Evolutionary conservation across 805 yeast genomes (phyloP).

Genomic region (Metschnikowia vanudenii): DNA sequence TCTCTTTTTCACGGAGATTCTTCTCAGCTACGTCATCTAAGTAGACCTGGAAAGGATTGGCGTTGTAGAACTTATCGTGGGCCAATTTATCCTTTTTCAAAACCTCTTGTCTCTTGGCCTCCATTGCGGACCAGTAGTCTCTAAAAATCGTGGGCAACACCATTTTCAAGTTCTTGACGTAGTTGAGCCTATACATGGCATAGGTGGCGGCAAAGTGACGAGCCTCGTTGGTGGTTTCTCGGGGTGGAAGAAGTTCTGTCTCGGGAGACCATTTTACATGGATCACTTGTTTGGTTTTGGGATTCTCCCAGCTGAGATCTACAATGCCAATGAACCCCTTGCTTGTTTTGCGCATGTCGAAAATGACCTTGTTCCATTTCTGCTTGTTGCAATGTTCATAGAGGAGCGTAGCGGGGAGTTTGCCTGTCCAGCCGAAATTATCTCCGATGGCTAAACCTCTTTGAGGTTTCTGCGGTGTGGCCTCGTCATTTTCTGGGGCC

Average conservation of each 20-base stretch:
- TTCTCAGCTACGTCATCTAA: conserved; percentile 53
- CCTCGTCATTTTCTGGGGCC: conserved; percentile 6
- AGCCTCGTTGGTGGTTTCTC: conserved; percentile 84
- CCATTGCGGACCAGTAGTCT: conserved; percentile 73
- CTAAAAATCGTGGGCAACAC: conserved; percentile 82
- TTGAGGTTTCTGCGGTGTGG: conserved; percentile 29
- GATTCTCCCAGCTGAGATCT: conserved; percentile 67
- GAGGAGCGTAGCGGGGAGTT: conserved; percentile 79
- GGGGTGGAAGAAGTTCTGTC: conserved; percentile 53
- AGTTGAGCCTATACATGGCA: conserved; percentile 75
- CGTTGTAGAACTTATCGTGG: conserved; percentile 55
- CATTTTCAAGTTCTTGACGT: conserved; percentile 81
- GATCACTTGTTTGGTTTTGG: conserved; percentile 72
- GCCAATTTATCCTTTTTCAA: conserved; percentile 43
- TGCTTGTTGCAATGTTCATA: conserved; percentile 85
- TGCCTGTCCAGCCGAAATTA: conserved; percentile 89
- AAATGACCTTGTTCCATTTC: conserved; percentile 85
- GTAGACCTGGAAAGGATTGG: conserved; percentile 74
- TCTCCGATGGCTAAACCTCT: conserved; percentile 48
- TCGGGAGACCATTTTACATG: conserved; percentile 55
- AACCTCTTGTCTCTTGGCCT: conserved; percentile 53
- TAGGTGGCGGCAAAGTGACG: conserved; percentile 88
- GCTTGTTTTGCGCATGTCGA: conserved; percentile 55
- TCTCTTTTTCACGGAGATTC: conserved; percentile 46
- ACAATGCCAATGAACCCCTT: conserved; percentile 67